A percentile compares a stretch with the other conserved stretches of the same genome.
phyloP scores from a whole-genome alignment of 2,329 filamentous ascomycete species.

The Ophiostoma tasmaniense region DNA sequence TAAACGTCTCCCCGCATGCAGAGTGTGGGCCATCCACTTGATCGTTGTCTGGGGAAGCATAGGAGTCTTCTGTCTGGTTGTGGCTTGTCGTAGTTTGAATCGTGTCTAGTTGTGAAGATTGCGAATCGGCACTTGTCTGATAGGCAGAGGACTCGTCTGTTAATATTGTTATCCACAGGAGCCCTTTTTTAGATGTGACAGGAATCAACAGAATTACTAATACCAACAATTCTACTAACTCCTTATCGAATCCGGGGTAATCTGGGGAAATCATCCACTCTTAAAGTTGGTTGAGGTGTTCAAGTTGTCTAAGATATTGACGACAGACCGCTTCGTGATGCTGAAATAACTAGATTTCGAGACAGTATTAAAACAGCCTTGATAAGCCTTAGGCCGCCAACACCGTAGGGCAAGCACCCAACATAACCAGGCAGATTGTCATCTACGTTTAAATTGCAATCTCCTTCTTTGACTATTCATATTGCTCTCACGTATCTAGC shows the following conservation, averaged over 20 bases:
- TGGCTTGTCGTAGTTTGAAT: not conserved
- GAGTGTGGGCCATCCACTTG: not conserved
- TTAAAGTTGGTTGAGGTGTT: not conserved
- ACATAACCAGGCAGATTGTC: not conserved
- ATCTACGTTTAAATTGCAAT: not conserved
- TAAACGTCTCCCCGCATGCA: not conserved
- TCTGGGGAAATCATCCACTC: not conserved
- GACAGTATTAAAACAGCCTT: too few species aligned
- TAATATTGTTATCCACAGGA: not conserved
- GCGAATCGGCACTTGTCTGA: constrained; percentile 17
- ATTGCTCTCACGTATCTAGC: not conserved
- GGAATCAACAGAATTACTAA: not conserved
- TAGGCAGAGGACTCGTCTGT: constrained; percentile 2
- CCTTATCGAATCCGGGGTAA: not conserved
- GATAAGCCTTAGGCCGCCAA: not conserved
- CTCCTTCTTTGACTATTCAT: not conserved
- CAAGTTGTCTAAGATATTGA: not conserved
- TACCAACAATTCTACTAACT: not conserved
- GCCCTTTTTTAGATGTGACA: not conserved
- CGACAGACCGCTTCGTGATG: not conserved
- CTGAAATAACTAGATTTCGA: too few species aligned
- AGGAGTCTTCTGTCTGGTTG: not conserved
- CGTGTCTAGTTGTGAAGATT: not conserved
- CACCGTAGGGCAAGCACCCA: not conserved
- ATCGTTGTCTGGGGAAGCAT: not conserved